Conservation (phyloP, 2,329 filamentous ascomycete species). For the Cytospora chrysosperma region DNA sequence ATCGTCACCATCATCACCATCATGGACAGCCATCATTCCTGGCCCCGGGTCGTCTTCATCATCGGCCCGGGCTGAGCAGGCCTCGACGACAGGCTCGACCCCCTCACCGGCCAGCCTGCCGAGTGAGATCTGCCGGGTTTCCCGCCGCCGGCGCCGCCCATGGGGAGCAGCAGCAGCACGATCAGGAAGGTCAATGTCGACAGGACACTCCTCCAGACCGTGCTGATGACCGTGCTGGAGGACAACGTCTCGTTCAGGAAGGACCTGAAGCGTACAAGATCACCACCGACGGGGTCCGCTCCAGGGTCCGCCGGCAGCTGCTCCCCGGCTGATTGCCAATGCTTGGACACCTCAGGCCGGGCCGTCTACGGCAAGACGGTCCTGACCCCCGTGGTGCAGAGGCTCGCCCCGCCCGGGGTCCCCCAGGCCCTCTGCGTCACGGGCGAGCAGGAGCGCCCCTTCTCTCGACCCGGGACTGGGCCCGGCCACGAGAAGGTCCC, state of each 20-base stretch:
- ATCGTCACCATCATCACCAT: too few species aligned
- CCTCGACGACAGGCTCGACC: background rate
- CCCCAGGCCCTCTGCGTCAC: constrained; percentile 30
- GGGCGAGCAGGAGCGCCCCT: constrained; percentile 25
- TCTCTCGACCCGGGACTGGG: constrained; percentile 14
- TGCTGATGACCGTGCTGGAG: constrained; percentile 34
- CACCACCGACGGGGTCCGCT: constrained; percentile 28
- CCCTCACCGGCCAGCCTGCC: too few species aligned
- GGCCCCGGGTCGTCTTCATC: constrained; percentile 4
- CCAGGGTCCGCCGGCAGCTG: constrained; percentile 37
- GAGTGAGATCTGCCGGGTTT: too few species aligned
- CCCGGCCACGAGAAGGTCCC: background rate
- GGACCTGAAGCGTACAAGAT: constrained; percentile 27
- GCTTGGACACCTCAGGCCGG: constrained; percentile 38
- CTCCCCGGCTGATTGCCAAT: constrained; percentile 35
- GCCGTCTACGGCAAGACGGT: constrained; percentile 42
- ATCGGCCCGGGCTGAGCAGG: constrained; percentile 11
- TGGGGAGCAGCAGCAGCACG: too few species aligned
- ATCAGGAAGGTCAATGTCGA: constrained; percentile 31
- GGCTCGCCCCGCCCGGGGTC: constrained; percentile 23
- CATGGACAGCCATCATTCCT: background rate
- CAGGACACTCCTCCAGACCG: constrained; percentile 34
- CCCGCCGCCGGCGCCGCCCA: background rate
- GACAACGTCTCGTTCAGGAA: constrained; percentile 35
- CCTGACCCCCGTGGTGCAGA: constrained; percentile 30